A percentile compares a stretch with the other conserved stretches of the same genome.
These are phyloP conservation scores for Tricholoma furcatifolium DNA, from an alignment of 768 basidiomycete genomes.

Conservation along the genomic window DNA sequence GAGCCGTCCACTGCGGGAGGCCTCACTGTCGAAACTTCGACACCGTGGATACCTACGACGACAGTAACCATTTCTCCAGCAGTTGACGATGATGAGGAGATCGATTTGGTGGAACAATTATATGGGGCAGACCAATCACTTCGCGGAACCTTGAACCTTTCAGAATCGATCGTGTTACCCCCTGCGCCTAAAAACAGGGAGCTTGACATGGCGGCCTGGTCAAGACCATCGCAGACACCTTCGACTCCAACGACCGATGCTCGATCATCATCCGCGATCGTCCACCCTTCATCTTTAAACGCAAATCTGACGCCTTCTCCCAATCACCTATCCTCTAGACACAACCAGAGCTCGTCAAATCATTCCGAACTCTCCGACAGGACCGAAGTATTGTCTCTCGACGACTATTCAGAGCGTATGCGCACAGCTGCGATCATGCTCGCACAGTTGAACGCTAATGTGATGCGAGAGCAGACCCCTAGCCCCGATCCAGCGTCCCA, in stretches of 20 bases:
- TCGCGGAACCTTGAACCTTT: constrained; percentile 70
- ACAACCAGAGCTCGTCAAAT: constrained; percentile 13
- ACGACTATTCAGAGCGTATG: constrained; percentile 99
- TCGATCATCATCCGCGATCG: constrained; percentile 13
- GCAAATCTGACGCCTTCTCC: constrained; percentile 5
- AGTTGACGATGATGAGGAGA: constrained; percentile 71
- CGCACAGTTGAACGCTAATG: constrained; percentile 87
- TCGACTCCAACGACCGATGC: constrained; percentile 28
- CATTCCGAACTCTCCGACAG: constrained; percentile 14
- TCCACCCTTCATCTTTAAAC: constrained; percentile 8
- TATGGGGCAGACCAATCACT: constrained; percentile 80
- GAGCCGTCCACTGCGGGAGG: constrained; percentile 23
- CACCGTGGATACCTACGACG: constrained; percentile 16
- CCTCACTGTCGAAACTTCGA: constrained; percentile 28
- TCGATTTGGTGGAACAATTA: constrained; percentile 95
- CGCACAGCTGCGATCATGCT: constrained; percentile 98
- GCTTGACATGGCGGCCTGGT: constrained; percentile 85
- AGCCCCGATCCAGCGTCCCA: constrained; percentile 21
- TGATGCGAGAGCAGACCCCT: constrained; percentile 53
- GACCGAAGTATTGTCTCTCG: constrained; percentile 63
- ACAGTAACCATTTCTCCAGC: constrained; percentile 22
- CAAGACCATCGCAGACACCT: constrained; percentile 51
- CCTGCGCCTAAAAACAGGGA: constrained; percentile 85
- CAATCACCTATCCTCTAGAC: constrained; percentile 1
- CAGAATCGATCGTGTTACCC: constrained; percentile 82